These are phyloP conservation scores for Capsicum baccatum DNA, from an alignment of 257 asterid species.

Conservation along the genomic window DNA sequence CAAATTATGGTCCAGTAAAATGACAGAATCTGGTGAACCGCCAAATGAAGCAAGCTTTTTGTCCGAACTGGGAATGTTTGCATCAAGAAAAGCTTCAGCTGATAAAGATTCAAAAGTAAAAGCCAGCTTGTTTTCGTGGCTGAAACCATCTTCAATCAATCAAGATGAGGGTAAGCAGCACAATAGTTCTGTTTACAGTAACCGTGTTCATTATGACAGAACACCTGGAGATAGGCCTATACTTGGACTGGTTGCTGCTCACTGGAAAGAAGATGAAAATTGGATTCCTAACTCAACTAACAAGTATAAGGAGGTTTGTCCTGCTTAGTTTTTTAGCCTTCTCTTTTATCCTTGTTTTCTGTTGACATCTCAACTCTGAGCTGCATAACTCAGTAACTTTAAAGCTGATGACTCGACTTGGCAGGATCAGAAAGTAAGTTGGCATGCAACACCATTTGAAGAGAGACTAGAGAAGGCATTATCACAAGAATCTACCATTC, in stretches of 20 bases:
- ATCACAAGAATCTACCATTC: constrained; percentile 69
- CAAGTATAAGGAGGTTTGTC: constrained; percentile 87
- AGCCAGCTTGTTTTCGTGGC: constrained; percentile 66
- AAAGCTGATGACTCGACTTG: constrained; percentile 8
- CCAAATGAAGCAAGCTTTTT: constrained; percentile 37
- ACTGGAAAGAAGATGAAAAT: constrained; percentile 73
- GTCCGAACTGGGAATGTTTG: constrained; percentile 13
- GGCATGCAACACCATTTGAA: constrained; percentile 97
- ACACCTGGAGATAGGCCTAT: constrained; percentile 84
- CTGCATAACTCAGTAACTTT: constrained; percentile 18
- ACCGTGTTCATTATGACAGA: constrained; percentile 38
- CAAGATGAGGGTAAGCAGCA: constrained; percentile 38
- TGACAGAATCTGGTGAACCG: constrained; percentile 36
- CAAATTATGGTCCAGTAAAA: constrained; percentile 29
- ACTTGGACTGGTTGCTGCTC: constrained; percentile 93
- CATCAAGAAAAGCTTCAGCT: constrained; percentile 40
- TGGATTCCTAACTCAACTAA: constrained; percentile 91
- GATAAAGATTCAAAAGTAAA: constrained; percentile 48
- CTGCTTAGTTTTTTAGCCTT: background rate
- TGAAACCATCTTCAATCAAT: constrained; percentile 52
- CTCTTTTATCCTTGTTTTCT: background rate
- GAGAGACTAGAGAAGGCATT: constrained; percentile 96
- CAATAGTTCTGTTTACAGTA: constrained; percentile 33
- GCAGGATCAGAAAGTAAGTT: constrained; percentile 78
- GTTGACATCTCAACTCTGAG: constrained; percentile 18